A percentile compares a stretch with the other conserved stretches of the same genome.
Evolutionary conservation across 2,329 filamentous ascomycete genomes (phyloP).

Genomic region (Plectosphaerella cucumerina): DNA sequence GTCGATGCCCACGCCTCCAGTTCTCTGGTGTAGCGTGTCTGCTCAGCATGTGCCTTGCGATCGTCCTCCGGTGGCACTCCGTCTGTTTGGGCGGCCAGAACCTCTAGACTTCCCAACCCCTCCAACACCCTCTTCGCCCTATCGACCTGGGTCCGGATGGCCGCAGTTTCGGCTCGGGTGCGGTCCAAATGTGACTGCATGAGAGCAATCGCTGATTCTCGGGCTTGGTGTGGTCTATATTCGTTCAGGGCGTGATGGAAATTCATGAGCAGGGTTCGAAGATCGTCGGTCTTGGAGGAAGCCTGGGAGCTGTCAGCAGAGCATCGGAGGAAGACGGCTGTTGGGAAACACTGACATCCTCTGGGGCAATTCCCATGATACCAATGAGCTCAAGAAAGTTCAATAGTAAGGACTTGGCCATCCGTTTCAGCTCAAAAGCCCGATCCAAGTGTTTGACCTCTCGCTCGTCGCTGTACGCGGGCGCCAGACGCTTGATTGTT

Average conservation of each 20-base stretch:
- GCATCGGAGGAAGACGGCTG: neutral
- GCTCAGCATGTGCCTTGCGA: neutral
- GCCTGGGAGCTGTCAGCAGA: constrained; percentile 35
- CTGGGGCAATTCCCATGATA: constrained; percentile 62
- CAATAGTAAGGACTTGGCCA: constrained; percentile 80
- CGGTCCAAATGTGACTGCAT: constrained; percentile 81
- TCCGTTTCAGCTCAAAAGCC: constrained; percentile 65
- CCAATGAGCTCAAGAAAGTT: constrained; percentile 86
- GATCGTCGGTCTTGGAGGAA: constrained; percentile 68
- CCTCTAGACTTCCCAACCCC: constrained; percentile 55
- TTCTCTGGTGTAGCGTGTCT: constrained; percentile 14
- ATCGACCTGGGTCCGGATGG: constrained; percentile 61
- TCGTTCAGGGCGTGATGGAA: constrained; percentile 92
- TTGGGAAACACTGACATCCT: constrained; percentile 33
- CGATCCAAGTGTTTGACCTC: constrained; percentile 57
- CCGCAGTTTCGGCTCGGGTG: constrained; percentile 68
- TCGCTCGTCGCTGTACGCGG: constrained; percentile 32
- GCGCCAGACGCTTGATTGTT: constrained; percentile 52
- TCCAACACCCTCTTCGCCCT: constrained; percentile 71
- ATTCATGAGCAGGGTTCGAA: constrained; percentile 82
- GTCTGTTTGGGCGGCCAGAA: constrained; percentile 12
- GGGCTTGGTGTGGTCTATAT: constrained; percentile 87
- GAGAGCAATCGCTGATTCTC: constrained; percentile 80
- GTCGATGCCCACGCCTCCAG: constrained; percentile 36
- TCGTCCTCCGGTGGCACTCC: too few relatives aligned